phyloP scores from a whole-genome alignment of 2,329 filamentous ascomycete genomes.

The Sporothrix schenckii region DNA sequence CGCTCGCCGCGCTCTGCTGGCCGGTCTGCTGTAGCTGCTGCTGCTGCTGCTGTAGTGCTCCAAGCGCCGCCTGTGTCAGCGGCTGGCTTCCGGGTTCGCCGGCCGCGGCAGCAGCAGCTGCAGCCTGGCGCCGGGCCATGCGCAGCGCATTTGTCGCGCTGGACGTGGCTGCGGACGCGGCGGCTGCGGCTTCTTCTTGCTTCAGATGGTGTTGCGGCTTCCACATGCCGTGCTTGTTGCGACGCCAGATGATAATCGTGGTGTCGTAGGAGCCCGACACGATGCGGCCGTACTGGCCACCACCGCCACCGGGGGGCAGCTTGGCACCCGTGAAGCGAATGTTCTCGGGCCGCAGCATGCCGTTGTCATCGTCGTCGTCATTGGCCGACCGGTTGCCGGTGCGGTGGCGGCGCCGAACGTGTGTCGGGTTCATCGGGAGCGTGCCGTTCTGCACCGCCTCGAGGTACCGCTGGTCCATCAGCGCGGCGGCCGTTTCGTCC shows the following conservation, averaged over 20 bases:
- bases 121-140: background rate
- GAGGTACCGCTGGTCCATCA: slow-evolving; percentile 74
- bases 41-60: background rate
- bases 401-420: slow-evolving; percentile 10
- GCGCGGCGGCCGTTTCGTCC: slow-evolving; percentile 71
- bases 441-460: slow-evolving; percentile 58
- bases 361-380: slow-evolving; percentile 58
- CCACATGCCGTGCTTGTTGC: slow-evolving; percentile 84
- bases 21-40: background rate
- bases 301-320: slow-evolving; percentile 86
- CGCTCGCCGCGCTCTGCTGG: background rate
- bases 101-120: background rate
- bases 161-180: slow-evolving; percentile 45
- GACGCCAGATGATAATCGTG: slow-evolving; percentile 92
- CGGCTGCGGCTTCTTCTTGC: slow-evolving; percentile 68
- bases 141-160: slow-evolving; percentile 8
- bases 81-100: background rate
- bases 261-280: slow-evolving; percentile 97
- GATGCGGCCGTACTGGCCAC: slow-evolving; percentile 87
- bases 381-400: background rate
- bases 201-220: slow-evolving; percentile 72
- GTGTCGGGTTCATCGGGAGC: slow-evolving; percentile 42
- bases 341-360: slow-evolving; percentile 73
- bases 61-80: slow-evolving; percentile 10
- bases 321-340: slow-evolving; percentile 81